These are phyloP conservation scores for Corylus avellana DNA, from an alignment of 306 rosid species.

Conservation along the genomic window DNA sequence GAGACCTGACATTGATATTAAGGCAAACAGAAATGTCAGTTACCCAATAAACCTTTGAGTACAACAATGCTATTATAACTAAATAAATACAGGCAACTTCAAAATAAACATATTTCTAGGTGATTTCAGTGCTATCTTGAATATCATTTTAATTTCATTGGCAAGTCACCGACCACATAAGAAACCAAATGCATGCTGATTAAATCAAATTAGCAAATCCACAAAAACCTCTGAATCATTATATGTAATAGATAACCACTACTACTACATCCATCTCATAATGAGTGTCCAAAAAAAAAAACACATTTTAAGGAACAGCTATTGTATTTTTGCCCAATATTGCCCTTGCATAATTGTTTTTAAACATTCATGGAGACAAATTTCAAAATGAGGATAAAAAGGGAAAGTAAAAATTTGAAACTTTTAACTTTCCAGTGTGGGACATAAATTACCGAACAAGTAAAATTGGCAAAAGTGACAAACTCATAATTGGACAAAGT, in stretches of 20 bases:
- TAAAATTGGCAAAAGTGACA: background rate
- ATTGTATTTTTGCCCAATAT: background rate
- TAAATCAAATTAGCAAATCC: background rate
- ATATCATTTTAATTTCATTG: background rate
- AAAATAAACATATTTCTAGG: conserved; percentile 11
- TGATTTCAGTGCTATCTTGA: background rate
- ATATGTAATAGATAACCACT: background rate
- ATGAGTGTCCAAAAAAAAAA: background rate
- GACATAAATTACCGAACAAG: background rate
- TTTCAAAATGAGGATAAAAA: background rate
- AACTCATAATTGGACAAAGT: background rate
- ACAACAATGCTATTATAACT: conserved; percentile 1
- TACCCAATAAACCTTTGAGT: background rate
- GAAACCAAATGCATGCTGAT: background rate
- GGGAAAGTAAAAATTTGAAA: background rate
- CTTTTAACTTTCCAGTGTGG: background rate
- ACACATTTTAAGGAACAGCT: background rate
- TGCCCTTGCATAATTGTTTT: background rate
- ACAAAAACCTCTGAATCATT: background rate
- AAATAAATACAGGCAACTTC: conserved; percentile 16
- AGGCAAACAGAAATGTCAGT: conserved; percentile 22
- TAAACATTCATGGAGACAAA: background rate
- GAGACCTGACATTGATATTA: conserved; percentile 67
- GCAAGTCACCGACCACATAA: background rate
- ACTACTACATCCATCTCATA: background rate